Evolutionary conservation across 2,329 filamentous ascomycete genomes (phyloP), one percentile per base, ranked within the genome.

Genomic region (Rutstroemia sp.): DNA sequence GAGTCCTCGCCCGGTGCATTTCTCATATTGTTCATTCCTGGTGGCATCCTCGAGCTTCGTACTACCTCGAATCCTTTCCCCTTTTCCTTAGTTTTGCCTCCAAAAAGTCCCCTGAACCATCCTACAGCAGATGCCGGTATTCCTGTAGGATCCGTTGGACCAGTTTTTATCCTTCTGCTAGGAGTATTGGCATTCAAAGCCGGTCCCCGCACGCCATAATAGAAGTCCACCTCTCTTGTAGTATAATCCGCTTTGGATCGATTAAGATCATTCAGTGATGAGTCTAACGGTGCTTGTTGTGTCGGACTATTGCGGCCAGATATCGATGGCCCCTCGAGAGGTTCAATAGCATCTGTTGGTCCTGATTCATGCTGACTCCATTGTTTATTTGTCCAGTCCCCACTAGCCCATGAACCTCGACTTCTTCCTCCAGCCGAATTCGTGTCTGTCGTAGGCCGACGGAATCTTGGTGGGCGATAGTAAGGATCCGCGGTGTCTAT

Each of bases 31-130:
- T 23, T 23, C 76, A 90, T 87, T 57, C 86, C 85, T 6, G 88
- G 86, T 2, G 91, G 91, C 75, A 94, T 91, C 55, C 92, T 82
- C 7, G 90, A 83, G 69, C 92, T 96, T 66, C 94, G 79, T 16
- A 99, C 92, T 5, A 99, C 94, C 70, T 97, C 94, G 64, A 99
- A 99, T 0, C 94, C 94, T 72, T 97, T 97, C 62, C 87, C 86
- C 72, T 95, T 95, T 63, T 96, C 92, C 69, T 96, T 96, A 6
- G 85, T 90, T 73, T 95, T 95, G 16, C 87, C 88, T 12, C 85
- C 86, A 58, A 96, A 81, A 5, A 96, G 69, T 52, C 79, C 81
- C 64, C 89, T 86, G 71, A 97, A 83, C 91, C 92, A 99, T 4
- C 90, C 90, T 0, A 88, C 87, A 0, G 94, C 92, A 7, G 89